Evolutionary conservation across 192 early-diverging fungal genomes (phyloP), one percentile per base, ranked within the genome.

Genomic region (Dissophora ornata): DNA sequence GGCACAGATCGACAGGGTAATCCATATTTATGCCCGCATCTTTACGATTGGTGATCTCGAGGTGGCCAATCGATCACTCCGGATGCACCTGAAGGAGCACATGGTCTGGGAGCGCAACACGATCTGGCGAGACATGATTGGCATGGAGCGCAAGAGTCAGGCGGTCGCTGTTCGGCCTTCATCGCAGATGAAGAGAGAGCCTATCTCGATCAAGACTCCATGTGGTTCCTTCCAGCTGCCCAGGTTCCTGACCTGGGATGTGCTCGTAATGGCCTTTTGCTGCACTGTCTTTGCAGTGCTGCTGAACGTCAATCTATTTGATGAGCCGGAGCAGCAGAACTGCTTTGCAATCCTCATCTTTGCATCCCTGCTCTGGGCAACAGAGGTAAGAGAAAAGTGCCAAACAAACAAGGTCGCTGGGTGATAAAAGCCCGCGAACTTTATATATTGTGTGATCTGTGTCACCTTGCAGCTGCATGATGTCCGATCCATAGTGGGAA

Each of bases 61-160:
- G 22, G 68, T 84, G 24, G 94, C 96, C 8, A 81, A 87, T 28
- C 78, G 78, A 2, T 93, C 94, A 56, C 90, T 98, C 30, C 90
- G 92, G 58, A 79, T 84, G 22, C 88, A 93, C 75, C 81, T 97
- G 71, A 87, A 95, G 54, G 95, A 97, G 73, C 91, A 93, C 41
- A 90, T 98, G 67, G 93, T 95, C 4, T 97, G 93, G 92, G 95
- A 98, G 80, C 90, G 97, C 69, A 98, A 97, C 81, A 98, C 97
- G 0, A 90, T 98, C 24, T 98, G 97, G 97, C 85, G 94, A 62
- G 97, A 98, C 74, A 95, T 98, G 94, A 92, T 98, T 71, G 91
- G 91, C 34, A 88, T 89, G 67, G 94, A 95, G 78, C 86, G 95
- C 19, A 91, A 86, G 84, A 84, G 85, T n/a, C 83, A 88, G 24